Evolutionary conservation across 345 rosid species (phyloP).

Genomic region (Brassica cretica): DNA sequence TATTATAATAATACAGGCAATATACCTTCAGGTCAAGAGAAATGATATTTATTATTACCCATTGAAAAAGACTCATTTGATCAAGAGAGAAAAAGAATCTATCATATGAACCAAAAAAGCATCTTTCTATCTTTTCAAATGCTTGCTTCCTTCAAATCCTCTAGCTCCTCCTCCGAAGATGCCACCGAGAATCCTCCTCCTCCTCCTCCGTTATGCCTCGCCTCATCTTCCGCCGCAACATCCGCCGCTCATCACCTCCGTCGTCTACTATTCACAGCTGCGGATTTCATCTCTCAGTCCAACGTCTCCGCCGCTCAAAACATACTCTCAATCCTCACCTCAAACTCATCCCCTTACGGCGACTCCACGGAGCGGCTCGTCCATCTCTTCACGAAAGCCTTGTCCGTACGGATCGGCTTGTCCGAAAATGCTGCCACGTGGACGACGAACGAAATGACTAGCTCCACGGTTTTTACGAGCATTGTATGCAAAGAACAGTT

Average conservation of each 20-base stretch:
- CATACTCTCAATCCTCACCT: conserved; percentile 53
- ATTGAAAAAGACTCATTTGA: conserved; percentile 44
- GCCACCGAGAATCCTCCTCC: conserved; percentile 29
- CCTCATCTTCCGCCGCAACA: conserved; percentile 34
- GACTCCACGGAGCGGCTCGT: conserved; percentile 76
- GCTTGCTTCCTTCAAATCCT: conserved; percentile 40
- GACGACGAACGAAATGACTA: conserved; percentile 22
- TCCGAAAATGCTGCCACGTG: conserved; percentile 27
- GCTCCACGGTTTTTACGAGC: conserved; percentile 39
- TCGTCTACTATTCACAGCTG: conserved; percentile 67
- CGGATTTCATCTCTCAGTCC: conserved; percentile 66
- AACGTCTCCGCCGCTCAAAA: conserved; percentile 76
- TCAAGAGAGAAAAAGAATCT: conserved; percentile 38
- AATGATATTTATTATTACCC: conserved; percentile 32
- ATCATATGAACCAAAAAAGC: conserved; percentile 32
- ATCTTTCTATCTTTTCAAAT: conserved; percentile 40
- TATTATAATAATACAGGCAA: conserved; percentile 24
- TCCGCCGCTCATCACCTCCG: conserved; percentile 53
- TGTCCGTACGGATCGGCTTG: conserved; percentile 56
- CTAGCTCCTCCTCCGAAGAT: conserved; percentile 45
- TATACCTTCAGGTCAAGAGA: conserved; percentile 40
- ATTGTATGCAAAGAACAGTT: conserved; percentile 43
- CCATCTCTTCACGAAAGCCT: conserved; percentile 76
- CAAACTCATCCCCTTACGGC: conserved; percentile 70
- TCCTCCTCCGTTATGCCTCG: conserved; percentile 34